Evolutionary conservation across 768 basidiomycete genomes (phyloP).

Genomic region (Trametes villosa): DNA sequence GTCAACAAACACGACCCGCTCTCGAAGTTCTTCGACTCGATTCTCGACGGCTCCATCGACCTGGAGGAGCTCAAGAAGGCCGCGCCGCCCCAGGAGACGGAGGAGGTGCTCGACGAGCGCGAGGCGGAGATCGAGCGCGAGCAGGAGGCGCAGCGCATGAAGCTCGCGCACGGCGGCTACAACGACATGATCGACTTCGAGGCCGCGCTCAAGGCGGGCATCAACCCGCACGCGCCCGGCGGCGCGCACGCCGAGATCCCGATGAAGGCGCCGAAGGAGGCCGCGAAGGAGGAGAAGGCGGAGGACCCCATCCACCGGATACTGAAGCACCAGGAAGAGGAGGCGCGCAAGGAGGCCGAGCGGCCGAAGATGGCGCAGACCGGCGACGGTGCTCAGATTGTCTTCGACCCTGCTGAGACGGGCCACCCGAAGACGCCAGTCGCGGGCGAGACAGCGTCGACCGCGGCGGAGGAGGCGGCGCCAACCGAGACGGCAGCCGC

Average conservation of each 20-base stretch:
- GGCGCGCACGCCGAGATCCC: slow-evolving; percentile 42
- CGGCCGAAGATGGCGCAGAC: slow-evolving; percentile 29
- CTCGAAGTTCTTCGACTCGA: slow-evolving; percentile 70
- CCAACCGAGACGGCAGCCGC: not conserved
- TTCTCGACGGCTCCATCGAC: slow-evolving; percentile 70
- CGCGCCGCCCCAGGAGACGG: slow-evolving; percentile 40
- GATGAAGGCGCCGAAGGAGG: slow-evolving; percentile 32
- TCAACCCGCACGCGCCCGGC: slow-evolving; percentile 28
- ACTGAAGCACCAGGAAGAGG: slow-evolving; percentile 33
- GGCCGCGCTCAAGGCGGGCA: slow-evolving; percentile 47
- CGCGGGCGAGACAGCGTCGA: slow-evolving; percentile 18
- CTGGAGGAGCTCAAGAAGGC: slow-evolving; percentile 46
- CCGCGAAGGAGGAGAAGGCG: slow-evolving; percentile 21
- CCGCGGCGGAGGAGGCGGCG: not conserved
- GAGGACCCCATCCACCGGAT: slow-evolving; percentile 35
- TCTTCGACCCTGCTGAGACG: slow-evolving; percentile 24
- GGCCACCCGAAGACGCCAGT: slow-evolving; percentile 29
- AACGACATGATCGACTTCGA: slow-evolving; percentile 56
- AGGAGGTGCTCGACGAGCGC: slow-evolving; percentile 43
- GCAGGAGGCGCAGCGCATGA: slow-evolving; percentile 58
- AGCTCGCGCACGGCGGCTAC: slow-evolving; percentile 55
- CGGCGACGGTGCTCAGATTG: slow-evolving; percentile 30
- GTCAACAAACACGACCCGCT: slow-evolving; percentile 75
- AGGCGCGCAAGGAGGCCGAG: slow-evolving; percentile 26
- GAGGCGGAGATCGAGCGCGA: slow-evolving; percentile 53